phyloP scores from a whole-genome alignment of 441 rosid genomes.

The Mallotus repandus region DNA sequence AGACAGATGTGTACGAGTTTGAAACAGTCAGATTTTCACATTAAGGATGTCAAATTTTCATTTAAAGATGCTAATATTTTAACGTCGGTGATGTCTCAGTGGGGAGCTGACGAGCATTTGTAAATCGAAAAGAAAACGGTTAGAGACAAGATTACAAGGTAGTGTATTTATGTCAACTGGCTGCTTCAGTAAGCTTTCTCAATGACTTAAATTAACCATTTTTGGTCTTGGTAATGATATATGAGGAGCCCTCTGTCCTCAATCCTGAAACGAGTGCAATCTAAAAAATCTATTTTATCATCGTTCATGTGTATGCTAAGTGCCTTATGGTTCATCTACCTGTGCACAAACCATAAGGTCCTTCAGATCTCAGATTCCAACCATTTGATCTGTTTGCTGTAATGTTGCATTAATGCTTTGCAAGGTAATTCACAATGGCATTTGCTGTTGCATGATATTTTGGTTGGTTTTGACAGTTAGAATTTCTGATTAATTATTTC shows the following conservation, averaged over 20 bases:
- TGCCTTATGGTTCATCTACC: neutral
- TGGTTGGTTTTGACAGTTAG: neutral
- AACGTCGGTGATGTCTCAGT: conserved; percentile 41
- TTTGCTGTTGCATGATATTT: neutral
- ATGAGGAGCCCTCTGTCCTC: no score
- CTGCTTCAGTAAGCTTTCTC: conserved; percentile 11
- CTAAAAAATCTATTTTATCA: neutral
- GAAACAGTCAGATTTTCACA: conserved; percentile 22
- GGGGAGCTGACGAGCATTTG: conserved; percentile 51
- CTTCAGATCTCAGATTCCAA: neutral
- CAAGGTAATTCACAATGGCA: neutral
- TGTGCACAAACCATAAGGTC: neutral
- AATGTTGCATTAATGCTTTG: neutral
- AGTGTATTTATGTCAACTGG: conserved; percentile 17
- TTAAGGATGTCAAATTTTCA: conserved; percentile 19
- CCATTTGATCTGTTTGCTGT: neutral
- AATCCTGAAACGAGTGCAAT: no score
- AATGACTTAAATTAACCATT: conserved; percentile 3
- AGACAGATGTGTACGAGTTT: conserved; percentile 62
- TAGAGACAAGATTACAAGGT: conserved; percentile 83
- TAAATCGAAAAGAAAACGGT: conserved; percentile 70
- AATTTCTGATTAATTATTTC: neutral
- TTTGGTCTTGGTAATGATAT: neutral
- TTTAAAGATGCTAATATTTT: conserved; percentile 5
- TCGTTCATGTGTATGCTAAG: neutral